Percentiles rank a stretch among this genome's conserved stretches.
Conservation (phyloP, 192 early-diverging fungal genomes). For the Coemansia sp. region DNA sequence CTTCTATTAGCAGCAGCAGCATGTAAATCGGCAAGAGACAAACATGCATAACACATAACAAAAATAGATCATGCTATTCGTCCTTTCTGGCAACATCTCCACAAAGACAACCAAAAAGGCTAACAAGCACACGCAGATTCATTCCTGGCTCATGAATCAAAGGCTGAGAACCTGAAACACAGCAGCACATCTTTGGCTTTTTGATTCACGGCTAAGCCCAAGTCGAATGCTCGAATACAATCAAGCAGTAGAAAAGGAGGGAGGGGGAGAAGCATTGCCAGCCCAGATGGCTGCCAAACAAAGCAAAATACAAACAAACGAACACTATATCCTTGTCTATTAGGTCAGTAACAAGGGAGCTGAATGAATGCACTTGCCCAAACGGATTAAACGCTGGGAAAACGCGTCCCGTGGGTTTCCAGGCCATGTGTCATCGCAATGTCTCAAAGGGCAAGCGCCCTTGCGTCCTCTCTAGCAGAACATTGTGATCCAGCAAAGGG, state of each 20-base stretch:
- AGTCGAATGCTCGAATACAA: not conserved
- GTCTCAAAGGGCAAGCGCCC: too few relatives aligned
- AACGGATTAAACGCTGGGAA: not conserved
- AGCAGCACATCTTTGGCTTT: not conserved
- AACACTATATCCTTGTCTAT: not conserved
- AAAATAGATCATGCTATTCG: not conserved
- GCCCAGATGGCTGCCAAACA: constrained; percentile 3
- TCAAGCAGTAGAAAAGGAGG: not conserved
- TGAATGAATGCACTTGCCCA: constrained; percentile 5
- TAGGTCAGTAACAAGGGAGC: not conserved
- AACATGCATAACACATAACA: not conserved
- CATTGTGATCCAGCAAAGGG: constrained; percentile 1
- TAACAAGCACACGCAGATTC: too few relatives aligned
- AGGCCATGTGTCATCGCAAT: not conserved
- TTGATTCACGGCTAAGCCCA: too few relatives aligned
- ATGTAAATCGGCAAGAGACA: not conserved
- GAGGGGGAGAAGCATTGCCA: not conserved
- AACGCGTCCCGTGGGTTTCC: constrained; percentile 8
- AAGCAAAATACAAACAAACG: constrained; percentile 11
- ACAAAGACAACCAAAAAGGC: not conserved
- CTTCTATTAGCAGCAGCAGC: not conserved
- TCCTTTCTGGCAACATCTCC: not conserved
- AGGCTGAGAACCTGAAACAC: not conserved
- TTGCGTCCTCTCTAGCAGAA: too few relatives aligned
- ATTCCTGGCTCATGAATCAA: not conserved